Percentiles rank a stretch among this genome's conserved stretches.
These are phyloP conservation scores for Skeletonema costatum DNA, from an alignment of 108 stramenopile species.

Conservation along the genomic window DNA sequence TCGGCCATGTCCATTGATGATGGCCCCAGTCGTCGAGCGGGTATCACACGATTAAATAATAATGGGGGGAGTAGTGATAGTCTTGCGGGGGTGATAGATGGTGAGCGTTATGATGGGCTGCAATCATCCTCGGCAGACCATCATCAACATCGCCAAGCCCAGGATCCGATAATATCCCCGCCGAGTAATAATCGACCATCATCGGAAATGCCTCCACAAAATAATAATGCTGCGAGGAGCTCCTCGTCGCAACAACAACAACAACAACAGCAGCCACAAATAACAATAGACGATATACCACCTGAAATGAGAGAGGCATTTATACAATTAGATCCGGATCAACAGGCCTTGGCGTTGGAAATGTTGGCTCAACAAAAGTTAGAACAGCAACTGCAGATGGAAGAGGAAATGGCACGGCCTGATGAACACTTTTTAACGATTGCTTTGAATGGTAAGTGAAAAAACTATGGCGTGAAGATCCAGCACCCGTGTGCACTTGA, in stretches of 20 bases:
- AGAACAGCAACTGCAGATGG: conserved; percentile 2
- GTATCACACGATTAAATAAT: not conserved
- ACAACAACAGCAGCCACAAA: conserved; percentile 16
- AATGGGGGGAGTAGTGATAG: not conserved
- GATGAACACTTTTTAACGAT: conserved; percentile 83
- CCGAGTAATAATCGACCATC: not conserved
- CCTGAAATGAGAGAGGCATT: conserved; percentile 24
- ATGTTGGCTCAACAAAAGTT: conserved; percentile 14
- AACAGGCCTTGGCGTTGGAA: conserved; percentile 12
- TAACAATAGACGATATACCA: conserved; percentile 5
- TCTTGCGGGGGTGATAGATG: not conserved
- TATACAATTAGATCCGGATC: conserved; percentile 24
- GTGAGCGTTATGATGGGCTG: not conserved
- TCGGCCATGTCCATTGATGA: conserved; percentile 40
- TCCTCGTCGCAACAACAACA: not conserved
- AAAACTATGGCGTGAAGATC: not conserved
- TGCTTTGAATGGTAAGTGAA: conserved; percentile 81
- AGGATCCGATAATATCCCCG: not conserved
- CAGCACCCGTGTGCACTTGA: no score
- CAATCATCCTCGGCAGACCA: not conserved
- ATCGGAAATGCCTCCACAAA: not conserved
- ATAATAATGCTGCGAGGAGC: not conserved
- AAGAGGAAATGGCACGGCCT: conserved; percentile 40
- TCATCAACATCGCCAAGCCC: not conserved
- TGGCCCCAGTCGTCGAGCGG: not conserved